Base-by-base conservation (phyloP, 2,329 filamentous ascomycete genomes). In the Botrytis aclada region DNA sequence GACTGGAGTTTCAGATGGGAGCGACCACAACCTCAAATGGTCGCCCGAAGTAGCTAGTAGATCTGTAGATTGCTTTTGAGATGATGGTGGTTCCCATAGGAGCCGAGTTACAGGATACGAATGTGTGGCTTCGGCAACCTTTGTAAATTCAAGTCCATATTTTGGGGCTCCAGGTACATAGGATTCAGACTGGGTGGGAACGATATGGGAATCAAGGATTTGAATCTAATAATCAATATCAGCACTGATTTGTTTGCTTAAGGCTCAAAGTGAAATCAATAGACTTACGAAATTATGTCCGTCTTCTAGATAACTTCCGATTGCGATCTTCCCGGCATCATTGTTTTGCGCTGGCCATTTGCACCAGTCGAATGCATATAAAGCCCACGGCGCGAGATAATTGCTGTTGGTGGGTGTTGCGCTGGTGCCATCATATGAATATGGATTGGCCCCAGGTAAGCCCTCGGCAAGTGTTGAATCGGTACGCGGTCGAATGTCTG, bases 301-400 rank as follows among this genome's bases (percentile, higher is more conserved):
- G 83, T 99, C 96, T 83, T 99, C 96, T 69, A 98, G 85, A 81
- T 98, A 98, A 84, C 96, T 99, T 74, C 95, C 96, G 56, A 99
- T 87, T 20, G 96, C 96, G 78, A 99, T 88, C 83, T 98, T 98
- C 56, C 96, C 96, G 5, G 93, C 94, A 75, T 93, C 91, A 77
- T 90, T 90, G 79, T 83, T 90, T 79, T 94, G 89, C 3, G 95
- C 90, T 25, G 93, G 90, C 95, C 96, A 99, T 83, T 99, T 99
- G 85, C 96, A 99, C 96, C 96, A 99, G 84, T 99, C 96, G 79
- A 97, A 95, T 20, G 96, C 95, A 82, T 98, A 99, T 72, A 97
- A 91, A 22, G 94, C 92, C 94, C 96, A 99, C 0, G 95, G 95
- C 7, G 95, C 94, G 75, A 97, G 84, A 81, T 98, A 97, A 81